Evolutionary conservation across 169 alveolate genomes (phyloP), one percentile per base, ranked within the genome.

Genomic region (Neospora caninum): DNA sequence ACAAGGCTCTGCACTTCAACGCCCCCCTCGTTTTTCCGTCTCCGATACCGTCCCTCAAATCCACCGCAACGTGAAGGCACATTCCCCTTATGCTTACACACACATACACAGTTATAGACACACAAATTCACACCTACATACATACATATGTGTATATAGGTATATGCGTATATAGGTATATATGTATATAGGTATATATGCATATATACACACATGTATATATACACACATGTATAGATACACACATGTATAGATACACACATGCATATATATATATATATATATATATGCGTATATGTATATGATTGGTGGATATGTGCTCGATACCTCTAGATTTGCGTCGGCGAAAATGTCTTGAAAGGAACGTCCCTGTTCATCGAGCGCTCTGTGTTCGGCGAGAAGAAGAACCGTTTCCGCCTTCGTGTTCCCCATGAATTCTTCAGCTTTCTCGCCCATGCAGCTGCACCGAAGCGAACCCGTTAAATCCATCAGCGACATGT

Each of bases 261-360:
- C 31, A n/a, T 78, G n/a, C 1, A n/a, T 20, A 43, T n/a, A 0
- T 78, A n/a, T 22, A 78, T 13, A 78, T n/a, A 78, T n/a, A 78
- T 78, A 13, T 78, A 78, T n/a, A 78, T 25, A 78, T n/a, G n/a
- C 1, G n/a, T 78, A 78, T 25, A 78, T 78, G 29, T n/a, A n/a
- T n/a, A 78, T 78, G 45, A 78, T 38, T 2, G 22, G 86, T 13
- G 45, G 2, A n/a, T 10, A 16, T 10, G 27, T 0, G 13, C 7
- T 2, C 34, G n/a, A 39, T 70, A 88, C 93, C 70, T 70, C 82
- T 22, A 88, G 93, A 0, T 70, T 64, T 39, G 88, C 93, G 70
- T 88, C 93, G 10, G 87, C 84, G 88, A 88, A 88, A 31, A 88
- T 36, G 54, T 88, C 93, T 20, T 88, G 54, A 45, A 88, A 88